Conservation (phyloP, 73 alveolate species). For the Tetrahymena elliotti region DNA sequence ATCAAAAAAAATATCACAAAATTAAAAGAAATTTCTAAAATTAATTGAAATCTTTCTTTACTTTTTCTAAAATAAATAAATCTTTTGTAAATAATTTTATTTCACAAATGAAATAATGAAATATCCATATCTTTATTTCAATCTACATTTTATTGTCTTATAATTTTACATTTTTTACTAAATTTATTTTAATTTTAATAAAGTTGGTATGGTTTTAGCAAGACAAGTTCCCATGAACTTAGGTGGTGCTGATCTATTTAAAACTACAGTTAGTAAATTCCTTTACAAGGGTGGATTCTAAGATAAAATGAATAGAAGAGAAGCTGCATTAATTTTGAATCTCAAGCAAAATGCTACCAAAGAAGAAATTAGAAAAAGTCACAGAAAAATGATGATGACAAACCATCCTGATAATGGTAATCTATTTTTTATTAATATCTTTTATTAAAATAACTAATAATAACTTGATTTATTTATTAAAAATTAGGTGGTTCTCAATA, state of each 20-base stretch:
- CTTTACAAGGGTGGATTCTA: conserved; percentile 64
- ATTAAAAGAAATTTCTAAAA: neutral
- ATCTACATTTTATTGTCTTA: neutral
- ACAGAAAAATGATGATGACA: conserved; percentile 67
- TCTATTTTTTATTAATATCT: neutral
- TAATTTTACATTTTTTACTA: neutral
- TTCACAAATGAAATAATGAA: neutral
- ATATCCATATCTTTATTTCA: too few relatives aligned
- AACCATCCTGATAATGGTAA: conserved; percentile 80
- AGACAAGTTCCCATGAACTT: neutral
- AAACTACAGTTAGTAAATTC: neutral
- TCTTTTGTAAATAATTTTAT: neutral
- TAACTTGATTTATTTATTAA: neutral
- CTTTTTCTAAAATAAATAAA: neutral
- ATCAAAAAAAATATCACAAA: neutral
- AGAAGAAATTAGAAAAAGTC: conserved; percentile 54
- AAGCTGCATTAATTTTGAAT: conserved; percentile 75
- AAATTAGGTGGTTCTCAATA: conserved; percentile 76
- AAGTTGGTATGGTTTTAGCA: neutral
- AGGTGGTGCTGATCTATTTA: neutral
- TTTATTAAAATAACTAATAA: too few relatives aligned
- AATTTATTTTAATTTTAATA: neutral
- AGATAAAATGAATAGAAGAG: conserved; percentile 57
- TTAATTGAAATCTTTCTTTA: neutral
- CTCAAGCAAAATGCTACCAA: conserved; percentile 51